A percentile compares a stretch with the other conserved stretches of the same genome.
Evolutionary conservation across 2,329 filamentous ascomycete genomes (phyloP).

Genomic region (Xylaria sp.): DNA sequence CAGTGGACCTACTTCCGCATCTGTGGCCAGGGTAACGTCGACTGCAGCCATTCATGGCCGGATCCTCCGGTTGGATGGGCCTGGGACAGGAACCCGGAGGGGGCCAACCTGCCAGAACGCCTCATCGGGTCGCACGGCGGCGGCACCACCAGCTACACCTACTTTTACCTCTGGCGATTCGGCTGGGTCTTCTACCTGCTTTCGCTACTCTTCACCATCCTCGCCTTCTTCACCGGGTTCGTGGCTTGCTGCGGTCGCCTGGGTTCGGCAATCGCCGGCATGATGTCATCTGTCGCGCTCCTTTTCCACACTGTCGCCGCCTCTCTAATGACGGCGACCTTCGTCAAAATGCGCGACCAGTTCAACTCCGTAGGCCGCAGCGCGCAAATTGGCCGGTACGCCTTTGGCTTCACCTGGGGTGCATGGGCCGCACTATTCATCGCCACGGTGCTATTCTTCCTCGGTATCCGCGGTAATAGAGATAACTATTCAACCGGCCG

Average conservation of each 20-base stretch:
- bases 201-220: constrained; percentile 78
- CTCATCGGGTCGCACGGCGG: constrained; percentile 66
- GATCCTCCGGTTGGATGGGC: constrained; percentile 79
- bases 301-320: constrained; percentile 76
- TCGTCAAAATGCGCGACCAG: constrained; percentile 75
- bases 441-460: constrained; percentile 73
- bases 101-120: constrained; percentile 53
- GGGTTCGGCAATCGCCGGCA: constrained; percentile 73
- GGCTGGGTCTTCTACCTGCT: constrained; percentile 93
- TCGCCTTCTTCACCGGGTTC: constrained; percentile 75
- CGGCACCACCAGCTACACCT: constrained; percentile 67
- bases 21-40: constrained; percentile 71
- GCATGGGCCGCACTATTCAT: constrained; percentile 74
- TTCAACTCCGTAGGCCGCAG: constrained; percentile 67
- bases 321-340: constrained; percentile 76
- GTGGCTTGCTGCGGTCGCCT: constrained; percentile 77
- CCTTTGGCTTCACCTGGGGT: constrained; percentile 82
- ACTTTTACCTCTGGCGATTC: constrained; percentile 89
- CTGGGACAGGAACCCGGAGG: constrained; percentile 62
- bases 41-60: constrained; percentile 72
- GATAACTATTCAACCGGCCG: constrained; percentile 54
- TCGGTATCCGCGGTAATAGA: constrained; percentile 66
- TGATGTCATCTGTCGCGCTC: constrained; percentile 69
- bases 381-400: constrained; percentile 73
- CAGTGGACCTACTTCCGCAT: constrained; percentile 95